A percentile compares a stretch with the other conserved stretches of the same genome.
These are phyloP conservation scores for Pelargonium australe DNA, from an alignment of 441 rosid genomes.

Conservation along the genomic window DNA sequence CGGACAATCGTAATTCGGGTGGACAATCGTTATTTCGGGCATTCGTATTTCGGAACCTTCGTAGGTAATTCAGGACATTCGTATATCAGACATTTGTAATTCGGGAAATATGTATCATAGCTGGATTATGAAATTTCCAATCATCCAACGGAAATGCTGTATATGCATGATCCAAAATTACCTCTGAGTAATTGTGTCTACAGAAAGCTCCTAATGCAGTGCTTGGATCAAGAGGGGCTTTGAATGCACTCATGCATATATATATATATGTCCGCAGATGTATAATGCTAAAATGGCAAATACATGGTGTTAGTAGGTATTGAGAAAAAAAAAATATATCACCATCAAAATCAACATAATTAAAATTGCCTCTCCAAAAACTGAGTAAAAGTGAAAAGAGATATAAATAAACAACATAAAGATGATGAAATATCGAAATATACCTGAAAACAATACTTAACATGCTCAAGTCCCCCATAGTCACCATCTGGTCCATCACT, in stretches of 20 bases:
- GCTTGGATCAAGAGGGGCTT: slow-evolving; percentile 96
- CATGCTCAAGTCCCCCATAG: slow-evolving; percentile 74
- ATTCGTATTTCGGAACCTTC: no score
- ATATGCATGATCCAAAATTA: slow-evolving; percentile 18
- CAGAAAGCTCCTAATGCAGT: slow-evolving; percentile 89
- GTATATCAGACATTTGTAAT: no score
- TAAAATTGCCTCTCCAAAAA: neutral
- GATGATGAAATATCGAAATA: neutral
- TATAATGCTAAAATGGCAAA: slow-evolving; percentile 64
- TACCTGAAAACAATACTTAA: slow-evolving; percentile 93
- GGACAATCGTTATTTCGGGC: no score
- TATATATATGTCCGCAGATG: slow-evolving; percentile 83
- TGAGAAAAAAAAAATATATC: neutral
- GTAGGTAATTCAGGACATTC: no score
- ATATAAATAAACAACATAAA: no score
- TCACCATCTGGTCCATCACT: slow-evolving; percentile 29
- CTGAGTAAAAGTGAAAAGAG: neutral
- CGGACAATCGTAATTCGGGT: no score
- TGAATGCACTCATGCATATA: slow-evolving; percentile 85
- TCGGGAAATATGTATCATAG: no score
- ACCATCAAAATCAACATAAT: neutral
- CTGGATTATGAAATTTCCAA: no score
- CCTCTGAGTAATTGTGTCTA: slow-evolving; percentile 85
- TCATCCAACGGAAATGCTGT: no score
- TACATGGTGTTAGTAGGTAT: slow-evolving; percentile 15